A percentile compares a stretch with the other conserved stretches of the same genome.
These are phyloP conservation scores for Penicillium sclerotiorum DNA, from an alignment of 2,329 filamentous ascomycete species.

Conservation along the genomic window DNA sequence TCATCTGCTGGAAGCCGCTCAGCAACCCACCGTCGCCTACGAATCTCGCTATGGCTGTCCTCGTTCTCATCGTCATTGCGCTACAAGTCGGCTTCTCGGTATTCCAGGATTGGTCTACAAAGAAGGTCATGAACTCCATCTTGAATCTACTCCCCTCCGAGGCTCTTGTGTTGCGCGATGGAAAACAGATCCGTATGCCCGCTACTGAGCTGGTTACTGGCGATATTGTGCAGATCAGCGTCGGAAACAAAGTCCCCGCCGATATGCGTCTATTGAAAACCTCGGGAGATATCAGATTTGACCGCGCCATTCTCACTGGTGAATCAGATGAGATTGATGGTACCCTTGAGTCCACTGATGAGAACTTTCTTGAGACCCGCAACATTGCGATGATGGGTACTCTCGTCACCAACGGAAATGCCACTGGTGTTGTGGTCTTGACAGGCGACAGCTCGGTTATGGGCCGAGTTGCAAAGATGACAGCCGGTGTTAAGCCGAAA, in stretches of 20 bases:
- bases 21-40: slow-evolving; percentile 69
- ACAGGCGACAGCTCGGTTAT: slow-evolving; percentile 75
- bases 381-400: slow-evolving; percentile 79
- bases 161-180: slow-evolving; percentile 68
- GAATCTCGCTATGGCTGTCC: slow-evolving; percentile 72
- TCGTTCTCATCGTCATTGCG: slow-evolving; percentile 71
- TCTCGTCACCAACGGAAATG: slow-evolving; percentile 71
- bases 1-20: slow-evolving; percentile 75
- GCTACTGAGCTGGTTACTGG: slow-evolving; percentile 72
- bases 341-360: slow-evolving; percentile 65
- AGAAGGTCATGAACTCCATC: slow-evolving; percentile 77
- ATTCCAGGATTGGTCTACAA: slow-evolving; percentile 76
- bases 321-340: slow-evolving; percentile 69
- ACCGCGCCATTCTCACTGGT: slow-evolving; percentile 73
- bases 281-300: slow-evolving; percentile 72
- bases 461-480: slow-evolving; percentile 73
- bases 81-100: slow-evolving; percentile 71
- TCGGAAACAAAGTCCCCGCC: slow-evolving; percentile 74
- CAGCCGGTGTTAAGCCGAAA: slow-evolving; percentile 69
- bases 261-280: slow-evolving; percentile 72
- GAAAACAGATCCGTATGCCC: slow-evolving; percentile 53
- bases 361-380: slow-evolving; percentile 76
- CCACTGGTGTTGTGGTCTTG: slow-evolving; percentile 68
- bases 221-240: slow-evolving; percentile 69
- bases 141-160: slow-evolving; percentile 74